Evolutionary conservation across 106 monocot genomes (phyloP).

Genomic region (Platanthera zijinensis): DNA sequence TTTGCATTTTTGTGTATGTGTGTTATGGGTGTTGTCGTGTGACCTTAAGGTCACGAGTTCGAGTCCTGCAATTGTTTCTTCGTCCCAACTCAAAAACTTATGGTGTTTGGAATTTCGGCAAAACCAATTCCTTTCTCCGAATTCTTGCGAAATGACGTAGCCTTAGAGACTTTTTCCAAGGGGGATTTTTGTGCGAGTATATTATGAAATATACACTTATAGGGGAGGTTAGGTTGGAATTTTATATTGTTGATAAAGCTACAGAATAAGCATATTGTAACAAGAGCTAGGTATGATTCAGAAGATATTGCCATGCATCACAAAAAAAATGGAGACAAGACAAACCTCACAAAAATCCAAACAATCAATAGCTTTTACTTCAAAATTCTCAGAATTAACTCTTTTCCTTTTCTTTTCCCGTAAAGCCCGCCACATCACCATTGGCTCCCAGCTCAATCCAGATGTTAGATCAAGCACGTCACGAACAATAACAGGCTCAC

Average conservation of each 20-base stretch:
- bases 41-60: too few species aligned
- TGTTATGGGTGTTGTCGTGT: too few species aligned
- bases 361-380: conserved; percentile 65
- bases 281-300: background rate
- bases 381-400: conserved; percentile 26
- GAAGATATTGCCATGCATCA: background rate
- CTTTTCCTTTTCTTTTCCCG: conserved; percentile 40
- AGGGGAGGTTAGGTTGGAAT: too few species aligned
- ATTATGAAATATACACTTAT: too few species aligned
- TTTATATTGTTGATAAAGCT: background rate
- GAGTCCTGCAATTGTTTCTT: too few species aligned
- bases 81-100: too few species aligned
- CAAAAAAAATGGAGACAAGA: background rate
- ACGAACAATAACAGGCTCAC: conserved; percentile 65
- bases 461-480: conserved; percentile 47
- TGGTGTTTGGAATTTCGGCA: too few species aligned
- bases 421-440: conserved; percentile 76
- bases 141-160: too few species aligned
- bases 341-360: conserved; percentile 72
- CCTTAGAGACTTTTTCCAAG: too few species aligned
- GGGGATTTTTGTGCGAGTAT: too few species aligned
- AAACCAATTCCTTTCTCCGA: too few species aligned
- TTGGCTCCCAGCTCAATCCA: conserved; percentile 73
- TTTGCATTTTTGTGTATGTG: too few species aligned
- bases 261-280: background rate